Evolutionary conservation across 495 filamentous ascomycete genomes (phyloP).

Genomic region (Aspergillus sparsus): DNA sequence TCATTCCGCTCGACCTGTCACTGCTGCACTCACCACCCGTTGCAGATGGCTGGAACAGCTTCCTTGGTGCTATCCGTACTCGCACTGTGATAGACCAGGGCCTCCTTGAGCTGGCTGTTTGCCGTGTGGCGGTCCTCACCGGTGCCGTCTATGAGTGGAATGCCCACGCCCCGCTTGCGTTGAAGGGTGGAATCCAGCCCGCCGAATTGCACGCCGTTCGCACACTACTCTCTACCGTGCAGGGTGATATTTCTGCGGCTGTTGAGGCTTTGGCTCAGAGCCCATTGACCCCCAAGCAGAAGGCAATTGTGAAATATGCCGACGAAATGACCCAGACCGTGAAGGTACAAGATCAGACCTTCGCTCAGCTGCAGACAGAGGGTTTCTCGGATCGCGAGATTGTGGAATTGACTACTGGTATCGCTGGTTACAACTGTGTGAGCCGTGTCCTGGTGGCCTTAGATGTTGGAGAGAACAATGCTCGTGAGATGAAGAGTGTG

Average conservation of each 20-base stretch:
- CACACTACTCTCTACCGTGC: constrained; percentile 39
- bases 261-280: constrained; percentile 31
- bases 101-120: constrained; percentile 42
- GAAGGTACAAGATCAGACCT: constrained; percentile 56
- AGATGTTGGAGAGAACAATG: constrained; percentile 62
- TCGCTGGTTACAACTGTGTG: constrained; percentile 85
- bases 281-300: constrained; percentile 58
- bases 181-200: constrained; percentile 40
- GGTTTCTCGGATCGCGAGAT: constrained; percentile 60
- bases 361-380: constrained; percentile 56
- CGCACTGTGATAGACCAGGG: constrained; percentile 63
- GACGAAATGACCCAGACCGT: constrained; percentile 69
- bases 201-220: constrained; percentile 50
- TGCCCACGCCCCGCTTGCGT: constrained; percentile 68
- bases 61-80: constrained; percentile 68
- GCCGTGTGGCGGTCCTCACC: constrained; percentile 71
- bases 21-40: constrained; percentile 69
- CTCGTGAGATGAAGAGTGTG: constrained; percentile 44
- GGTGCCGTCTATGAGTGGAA: constrained; percentile 77
- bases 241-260: constrained; percentile 29
- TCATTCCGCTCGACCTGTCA: constrained; percentile 68
- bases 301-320: constrained; percentile 61
- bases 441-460: constrained; percentile 81
- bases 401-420: constrained; percentile 71
- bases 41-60: constrained; percentile 75